phyloP scores from a whole-genome alignment of 352 stramenopile species.

The Phytopythium cucurbitacearum region DNA sequence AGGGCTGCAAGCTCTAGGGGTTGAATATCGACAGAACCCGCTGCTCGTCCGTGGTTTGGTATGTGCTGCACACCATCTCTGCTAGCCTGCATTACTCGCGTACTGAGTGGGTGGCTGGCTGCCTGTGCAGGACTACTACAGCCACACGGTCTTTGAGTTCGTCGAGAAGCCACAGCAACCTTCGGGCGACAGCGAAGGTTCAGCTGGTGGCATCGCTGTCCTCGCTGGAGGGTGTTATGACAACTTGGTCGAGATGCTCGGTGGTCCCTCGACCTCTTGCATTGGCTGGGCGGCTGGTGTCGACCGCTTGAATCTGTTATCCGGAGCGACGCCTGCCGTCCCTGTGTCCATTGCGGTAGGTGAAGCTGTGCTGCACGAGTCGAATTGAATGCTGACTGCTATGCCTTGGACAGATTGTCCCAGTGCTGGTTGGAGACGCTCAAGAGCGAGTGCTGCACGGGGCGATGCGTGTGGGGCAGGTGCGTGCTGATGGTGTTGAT shows the following conservation, averaged over 20 bases:
- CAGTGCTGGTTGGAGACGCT: constrained; percentile 42
- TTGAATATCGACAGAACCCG: constrained; percentile 57
- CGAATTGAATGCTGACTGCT: background rate
- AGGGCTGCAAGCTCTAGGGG: constrained; percentile 54
- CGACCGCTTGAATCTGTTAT: constrained; percentile 70
- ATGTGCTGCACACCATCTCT: constrained; percentile 3
- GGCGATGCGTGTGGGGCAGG: constrained; percentile 59
- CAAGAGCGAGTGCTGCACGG: constrained; percentile 48
- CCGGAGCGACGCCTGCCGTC: constrained; percentile 16
- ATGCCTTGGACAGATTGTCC: constrained; percentile 46
- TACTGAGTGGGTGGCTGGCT: background rate
- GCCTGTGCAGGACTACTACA: constrained; percentile 82
- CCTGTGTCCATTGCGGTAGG: constrained; percentile 47
- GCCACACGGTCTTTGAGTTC: constrained; percentile 88
- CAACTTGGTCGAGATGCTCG: constrained; percentile 59
- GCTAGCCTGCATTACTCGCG: background rate
- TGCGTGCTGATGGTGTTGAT: constrained; percentile 4
- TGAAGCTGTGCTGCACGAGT: background rate
- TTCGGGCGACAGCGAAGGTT: constrained; percentile 9
- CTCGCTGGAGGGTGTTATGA: constrained; percentile 85
- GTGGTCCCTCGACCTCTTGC: constrained; percentile 52
- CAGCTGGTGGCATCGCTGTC: constrained; percentile 59
- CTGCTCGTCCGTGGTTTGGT: constrained; percentile 82
- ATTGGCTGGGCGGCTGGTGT: constrained; percentile 85
- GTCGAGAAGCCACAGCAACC: constrained; percentile 37